Percentiles rank a stretch among this genome's conserved stretches.
These are phyloP conservation scores for Nothophoma quercina DNA, from an alignment of 2,329 filamentous ascomycete genomes.

Conservation along the genomic window DNA sequence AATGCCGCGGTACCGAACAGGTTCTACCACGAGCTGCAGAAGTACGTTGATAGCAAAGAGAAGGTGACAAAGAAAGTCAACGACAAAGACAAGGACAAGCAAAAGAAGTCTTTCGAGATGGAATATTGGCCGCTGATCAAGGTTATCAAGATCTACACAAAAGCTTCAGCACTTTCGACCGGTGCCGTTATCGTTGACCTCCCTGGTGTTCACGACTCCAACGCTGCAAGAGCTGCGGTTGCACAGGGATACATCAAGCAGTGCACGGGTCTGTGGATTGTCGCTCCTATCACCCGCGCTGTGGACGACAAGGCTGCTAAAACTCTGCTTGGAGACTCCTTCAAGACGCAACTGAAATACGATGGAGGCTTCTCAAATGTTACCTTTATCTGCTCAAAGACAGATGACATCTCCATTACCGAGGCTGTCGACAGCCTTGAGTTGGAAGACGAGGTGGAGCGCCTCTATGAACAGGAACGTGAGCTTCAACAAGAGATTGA, in stretches of 20 bases:
- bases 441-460: constrained; percentile 43
- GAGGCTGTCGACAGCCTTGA: constrained; percentile 53
- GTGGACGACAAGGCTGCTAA: constrained; percentile 68
- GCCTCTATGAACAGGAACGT: constrained; percentile 35
- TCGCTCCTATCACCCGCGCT: constrained; percentile 67
- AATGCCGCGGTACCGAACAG: constrained; percentile 42
- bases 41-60: constrained; percentile 65
- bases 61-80: constrained; percentile 49
- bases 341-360: constrained; percentile 66
- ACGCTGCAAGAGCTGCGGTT: constrained; percentile 65
- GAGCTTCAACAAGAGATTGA: constrained; percentile 26
- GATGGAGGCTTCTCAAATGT: constrained; percentile 63
- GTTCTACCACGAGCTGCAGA: constrained; percentile 59
- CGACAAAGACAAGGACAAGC: constrained; percentile 29
- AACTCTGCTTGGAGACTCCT: constrained; percentile 62
- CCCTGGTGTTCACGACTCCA: constrained; percentile 67
- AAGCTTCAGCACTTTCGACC: constrained; percentile 59
- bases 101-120: constrained; percentile 29
- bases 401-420: constrained; percentile 64
- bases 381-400: constrained; percentile 70
- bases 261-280: constrained; percentile 67
- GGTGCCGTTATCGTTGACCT: constrained; percentile 66
- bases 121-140: constrained; percentile 63
- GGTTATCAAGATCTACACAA: constrained; percentile 61
- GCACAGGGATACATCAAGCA: constrained; percentile 67